Percentiles rank a stretch among this genome's conserved stretches.
Evolutionary conservation across 148 eudicot genomes (phyloP).

Genomic region (Vaccinium corymbosum): DNA sequence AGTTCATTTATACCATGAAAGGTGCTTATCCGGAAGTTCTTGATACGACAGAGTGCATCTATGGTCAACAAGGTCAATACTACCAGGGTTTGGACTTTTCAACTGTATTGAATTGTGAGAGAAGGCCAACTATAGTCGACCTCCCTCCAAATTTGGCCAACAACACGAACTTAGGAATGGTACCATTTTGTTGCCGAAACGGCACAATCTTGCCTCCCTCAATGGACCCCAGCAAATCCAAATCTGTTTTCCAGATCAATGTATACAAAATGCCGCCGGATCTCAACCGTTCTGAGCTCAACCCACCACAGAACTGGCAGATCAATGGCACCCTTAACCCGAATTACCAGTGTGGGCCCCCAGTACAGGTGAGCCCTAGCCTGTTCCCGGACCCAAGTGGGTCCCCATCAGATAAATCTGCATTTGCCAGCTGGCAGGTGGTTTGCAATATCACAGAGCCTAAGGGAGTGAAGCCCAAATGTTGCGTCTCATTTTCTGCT

Average conservation of each 20-base stretch:
- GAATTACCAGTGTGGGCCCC: conserved; percentile 28
- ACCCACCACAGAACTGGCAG: conserved; percentile 37
- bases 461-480: conserved; percentile 31
- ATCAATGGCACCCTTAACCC: conserved; percentile 40
- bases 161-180: conserved; percentile 42
- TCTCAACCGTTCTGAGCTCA: conserved; percentile 31
- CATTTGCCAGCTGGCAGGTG: conserved; percentile 57
- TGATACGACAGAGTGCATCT: conserved; percentile 48
- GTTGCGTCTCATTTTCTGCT: conserved; percentile 60
- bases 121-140: conserved; percentile 59
- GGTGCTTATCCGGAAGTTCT: conserved; percentile 57
- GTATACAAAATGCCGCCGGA: conserved; percentile 34
- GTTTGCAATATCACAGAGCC: conserved; percentile 46
- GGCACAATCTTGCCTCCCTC: conserved; percentile 65
- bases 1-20: conserved; percentile 51
- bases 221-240: conserved; percentile 66
- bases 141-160: conserved; percentile 55
- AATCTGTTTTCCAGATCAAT: conserved; percentile 40
- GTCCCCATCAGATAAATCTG: conserved; percentile 29
- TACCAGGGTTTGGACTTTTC: conserved; percentile 54
- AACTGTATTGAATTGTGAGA: conserved; percentile 50
- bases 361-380: conserved; percentile 29
- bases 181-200: conserved; percentile 66
- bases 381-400: conserved; percentile 25
- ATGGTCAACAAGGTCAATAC: conserved; percentile 46